A percentile compares a stretch with the other conserved stretches of the same genome.
These are phyloP conservation scores for Kondoa subrosea DNA, from an alignment of 768 basidiomycete genomes.

Conservation along the genomic window DNA sequence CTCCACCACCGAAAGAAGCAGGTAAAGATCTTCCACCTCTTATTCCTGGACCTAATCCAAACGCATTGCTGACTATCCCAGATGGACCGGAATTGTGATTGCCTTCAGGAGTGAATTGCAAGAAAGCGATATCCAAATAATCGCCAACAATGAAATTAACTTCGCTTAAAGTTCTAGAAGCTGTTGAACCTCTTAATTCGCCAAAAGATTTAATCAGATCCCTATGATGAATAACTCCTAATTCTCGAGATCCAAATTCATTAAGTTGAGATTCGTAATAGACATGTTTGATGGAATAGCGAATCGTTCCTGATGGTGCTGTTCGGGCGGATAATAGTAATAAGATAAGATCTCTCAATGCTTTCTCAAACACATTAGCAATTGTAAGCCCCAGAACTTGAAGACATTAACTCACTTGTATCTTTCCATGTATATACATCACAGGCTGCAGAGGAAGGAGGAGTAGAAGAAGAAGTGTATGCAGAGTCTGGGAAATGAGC, in stretches of 20 bases:
- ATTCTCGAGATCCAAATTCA: conserved; percentile 14
- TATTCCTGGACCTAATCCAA: background rate
- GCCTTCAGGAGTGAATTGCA: conserved; percentile 7
- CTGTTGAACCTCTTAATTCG: background rate
- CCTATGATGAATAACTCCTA: conserved; percentile 12
- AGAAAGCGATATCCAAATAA: conserved; percentile 14
- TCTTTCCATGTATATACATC: conserved; percentile 25
- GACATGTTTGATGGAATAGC: conserved; percentile 24
- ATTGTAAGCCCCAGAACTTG: too few species aligned
- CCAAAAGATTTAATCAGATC: conserved; percentile 17
- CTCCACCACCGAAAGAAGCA: background rate
- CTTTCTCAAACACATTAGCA: too few species aligned
- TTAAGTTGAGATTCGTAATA: conserved; percentile 17
- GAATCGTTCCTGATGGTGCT: conserved; percentile 8
- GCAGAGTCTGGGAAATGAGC: conserved; percentile 16
- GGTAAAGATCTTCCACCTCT: background rate
- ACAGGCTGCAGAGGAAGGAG: conserved; percentile 14
- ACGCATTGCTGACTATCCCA: too few species aligned
- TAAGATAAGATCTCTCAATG: conserved; percentile 23
- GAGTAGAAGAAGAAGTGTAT: background rate
- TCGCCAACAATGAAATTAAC: conserved; percentile 14
- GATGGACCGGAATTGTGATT: background rate
- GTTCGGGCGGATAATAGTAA: conserved; percentile 16
- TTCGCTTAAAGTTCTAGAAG: conserved; percentile 10
- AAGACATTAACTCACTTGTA: too few species aligned